Evolutionary conservation across 1,139 yeast genomes (phyloP).

Genomic region (Pichia sp.): DNA sequence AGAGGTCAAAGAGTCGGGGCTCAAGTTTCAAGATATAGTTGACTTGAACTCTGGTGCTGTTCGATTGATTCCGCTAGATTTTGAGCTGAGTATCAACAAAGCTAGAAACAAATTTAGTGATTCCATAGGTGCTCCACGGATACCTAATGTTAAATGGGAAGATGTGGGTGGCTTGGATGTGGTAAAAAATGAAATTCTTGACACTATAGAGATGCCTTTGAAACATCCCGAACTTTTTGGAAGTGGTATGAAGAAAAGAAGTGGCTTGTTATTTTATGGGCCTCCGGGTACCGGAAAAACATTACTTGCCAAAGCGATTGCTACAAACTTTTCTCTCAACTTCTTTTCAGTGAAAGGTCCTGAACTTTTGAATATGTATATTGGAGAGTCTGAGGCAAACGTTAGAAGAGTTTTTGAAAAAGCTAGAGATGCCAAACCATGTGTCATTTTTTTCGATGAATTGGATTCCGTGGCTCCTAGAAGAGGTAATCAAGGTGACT

Average conservation of each 20-base stretch:
- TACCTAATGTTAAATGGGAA: constrained; percentile 93
- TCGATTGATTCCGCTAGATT: constrained; percentile 57
- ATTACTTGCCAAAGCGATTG: constrained; percentile 89
- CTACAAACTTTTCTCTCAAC: constrained; percentile 87
- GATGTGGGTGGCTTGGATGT: constrained; percentile 89
- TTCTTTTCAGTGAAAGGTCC: constrained; percentile 97
- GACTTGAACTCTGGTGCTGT: constrained; percentile 49
- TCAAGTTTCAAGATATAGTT: constrained; percentile 26
- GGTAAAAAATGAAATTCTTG: constrained; percentile 88
- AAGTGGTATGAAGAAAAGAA: constrained; percentile 85
- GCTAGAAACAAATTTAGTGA: constrained; percentile 89
- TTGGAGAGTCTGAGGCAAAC: constrained; percentile 97
- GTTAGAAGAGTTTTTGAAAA: constrained; percentile 89
- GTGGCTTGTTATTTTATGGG: constrained; percentile 92
- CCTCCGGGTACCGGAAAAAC: constrained; percentile 99
- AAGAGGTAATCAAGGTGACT: constrained; percentile 96
- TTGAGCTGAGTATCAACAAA: constrained; percentile 68
- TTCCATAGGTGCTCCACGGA: constrained; percentile 94
- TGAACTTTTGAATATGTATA: constrained; percentile 90
- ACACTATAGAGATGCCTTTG: constrained; percentile 92
- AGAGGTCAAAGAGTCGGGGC: constrained; percentile 23
- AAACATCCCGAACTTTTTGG: constrained; percentile 87
- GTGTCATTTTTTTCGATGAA: constrained; percentile 96
- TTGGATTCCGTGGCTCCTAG: constrained; percentile 97
- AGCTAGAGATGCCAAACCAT: constrained; percentile 94